Percentiles rank a stretch among this genome's conserved stretches.
Evolutionary conservation across 495 filamentous ascomycete genomes (phyloP).

Genomic region (Letharia columbiana): DNA sequence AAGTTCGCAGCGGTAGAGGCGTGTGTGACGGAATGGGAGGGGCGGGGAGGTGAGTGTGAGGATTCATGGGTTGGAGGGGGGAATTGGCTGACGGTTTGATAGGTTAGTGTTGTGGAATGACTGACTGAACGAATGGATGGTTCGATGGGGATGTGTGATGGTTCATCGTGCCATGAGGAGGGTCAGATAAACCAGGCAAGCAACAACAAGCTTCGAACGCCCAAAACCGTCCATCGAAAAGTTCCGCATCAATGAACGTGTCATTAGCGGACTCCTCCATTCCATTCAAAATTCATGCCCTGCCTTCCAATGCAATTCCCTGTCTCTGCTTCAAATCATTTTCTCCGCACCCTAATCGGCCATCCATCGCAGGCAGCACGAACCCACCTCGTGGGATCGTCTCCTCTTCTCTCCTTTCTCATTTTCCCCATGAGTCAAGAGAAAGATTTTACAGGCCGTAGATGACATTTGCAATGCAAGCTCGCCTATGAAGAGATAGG

Average conservation of each 20-base stretch:
- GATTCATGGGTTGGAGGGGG: not conserved
- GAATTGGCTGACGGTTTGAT: not conserved
- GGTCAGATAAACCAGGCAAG: too few relatives aligned
- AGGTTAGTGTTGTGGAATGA: not conserved
- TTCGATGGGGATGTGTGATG: too few relatives aligned
- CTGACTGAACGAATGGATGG: not conserved
- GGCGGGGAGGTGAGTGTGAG: not conserved
- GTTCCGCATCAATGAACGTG: not conserved
- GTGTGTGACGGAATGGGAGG: not conserved
- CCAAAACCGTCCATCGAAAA: not conserved
- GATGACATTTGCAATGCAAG: slow-evolving; percentile 22
- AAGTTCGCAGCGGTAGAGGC: slow-evolving; percentile 54
- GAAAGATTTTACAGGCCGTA: slow-evolving; percentile 14
- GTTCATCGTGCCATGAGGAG: too few relatives aligned
- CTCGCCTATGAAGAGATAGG: slow-evolving; percentile 85
- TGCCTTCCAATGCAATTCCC: not conserved
- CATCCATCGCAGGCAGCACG: slow-evolving; percentile 4
- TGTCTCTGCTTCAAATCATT: not conserved
- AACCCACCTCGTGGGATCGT: slow-evolving; percentile 9
- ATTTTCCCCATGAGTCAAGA: slow-evolving; percentile 18
- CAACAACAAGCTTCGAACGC: not conserved
- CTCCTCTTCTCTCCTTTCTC: slow-evolving; percentile 19
- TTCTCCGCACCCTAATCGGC: not conserved
- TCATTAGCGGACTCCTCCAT: not conserved
- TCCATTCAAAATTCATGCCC: not conserved